Conservation (phyloP, 208 protist genomes). For the Herpetomonas samuelpessoai region DNA sequence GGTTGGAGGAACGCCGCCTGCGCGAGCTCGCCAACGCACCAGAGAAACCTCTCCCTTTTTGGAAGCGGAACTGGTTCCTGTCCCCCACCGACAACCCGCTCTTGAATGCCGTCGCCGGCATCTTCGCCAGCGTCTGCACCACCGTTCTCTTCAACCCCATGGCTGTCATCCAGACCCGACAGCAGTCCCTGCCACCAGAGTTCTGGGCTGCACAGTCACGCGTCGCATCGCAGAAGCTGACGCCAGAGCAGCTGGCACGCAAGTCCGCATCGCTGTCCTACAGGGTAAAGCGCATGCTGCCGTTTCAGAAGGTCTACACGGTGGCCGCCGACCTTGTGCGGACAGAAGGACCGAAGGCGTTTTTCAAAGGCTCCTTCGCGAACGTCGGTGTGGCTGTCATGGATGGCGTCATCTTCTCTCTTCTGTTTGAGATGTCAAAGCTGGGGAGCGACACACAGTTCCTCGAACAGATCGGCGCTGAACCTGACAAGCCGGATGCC, state of each 20-base stretch:
- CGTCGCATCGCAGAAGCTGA: constrained; percentile 7
- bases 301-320: constrained; percentile 11
- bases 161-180: constrained; percentile 75
- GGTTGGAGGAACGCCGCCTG: constrained; percentile 13
- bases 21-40: neutral
- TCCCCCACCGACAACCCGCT: constrained; percentile 80
- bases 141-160: constrained; percentile 79
- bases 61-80: constrained; percentile 66
- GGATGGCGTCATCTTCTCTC: constrained; percentile 78
- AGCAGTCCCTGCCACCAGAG: constrained; percentile 56
- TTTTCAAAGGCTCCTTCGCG: constrained; percentile 79
- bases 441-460: constrained; percentile 79
- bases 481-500: too few relatives aligned
- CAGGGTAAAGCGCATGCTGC: neutral
- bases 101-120: constrained; percentile 62
- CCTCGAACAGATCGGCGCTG: constrained; percentile 22
- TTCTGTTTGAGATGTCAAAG: constrained; percentile 87
- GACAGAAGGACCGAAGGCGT: constrained; percentile 60
- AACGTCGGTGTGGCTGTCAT: constrained; percentile 69
- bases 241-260: constrained; percentile 11
- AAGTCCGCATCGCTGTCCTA: too few relatives aligned
- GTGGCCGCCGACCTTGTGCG: constrained; percentile 49
- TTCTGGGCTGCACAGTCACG: constrained; percentile 8
- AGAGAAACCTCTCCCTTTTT: constrained; percentile 19
- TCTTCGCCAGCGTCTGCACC: constrained; percentile 62